These are phyloP conservation scores for Penicillium sp. DNA, from an alignment of 2,329 filamentous ascomycete species.

Conservation along the genomic window DNA sequence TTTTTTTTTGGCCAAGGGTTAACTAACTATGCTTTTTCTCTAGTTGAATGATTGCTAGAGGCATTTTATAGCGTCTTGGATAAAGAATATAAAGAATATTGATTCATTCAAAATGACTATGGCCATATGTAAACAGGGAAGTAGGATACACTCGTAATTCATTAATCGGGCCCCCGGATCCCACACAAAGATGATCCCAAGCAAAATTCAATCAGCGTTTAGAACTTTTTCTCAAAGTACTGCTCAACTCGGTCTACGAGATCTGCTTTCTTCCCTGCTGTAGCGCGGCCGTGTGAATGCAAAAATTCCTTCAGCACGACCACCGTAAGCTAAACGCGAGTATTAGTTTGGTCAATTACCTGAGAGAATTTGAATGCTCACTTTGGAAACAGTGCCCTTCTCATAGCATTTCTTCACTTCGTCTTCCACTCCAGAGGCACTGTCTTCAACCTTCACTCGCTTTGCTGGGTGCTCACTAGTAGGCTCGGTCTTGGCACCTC, in stretches of 20 bases:
- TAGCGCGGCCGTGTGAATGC: constrained; percentile 42
- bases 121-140: neutral
- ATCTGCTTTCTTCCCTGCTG: constrained; percentile 52
- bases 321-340: constrained; percentile 44
- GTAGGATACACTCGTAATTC: constrained; percentile 2
- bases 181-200: neutral
- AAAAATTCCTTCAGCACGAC: constrained; percentile 50
- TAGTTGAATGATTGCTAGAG: neutral
- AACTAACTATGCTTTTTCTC: neutral
- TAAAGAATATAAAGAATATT: neutral
- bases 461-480: constrained; percentile 42
- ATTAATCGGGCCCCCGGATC: neutral
- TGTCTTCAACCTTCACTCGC: constrained; percentile 45
- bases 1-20: neutral
- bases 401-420: constrained; percentile 44
- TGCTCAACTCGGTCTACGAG: constrained; percentile 52
- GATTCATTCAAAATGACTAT: neutral
- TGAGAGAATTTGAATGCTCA: constrained; percentile 14
- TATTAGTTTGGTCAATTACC: constrained; percentile 5
- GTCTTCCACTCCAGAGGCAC: constrained; percentile 30
- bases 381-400: constrained; percentile 47
- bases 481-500: constrained; percentile 36
- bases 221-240: constrained; percentile 47
- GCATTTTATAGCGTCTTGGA: neutral
- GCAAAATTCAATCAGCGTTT: neutral